phyloP scores from a whole-genome alignment of 2,329 filamentous ascomycete species.

The Bimuria novae-zelandiae region DNA sequence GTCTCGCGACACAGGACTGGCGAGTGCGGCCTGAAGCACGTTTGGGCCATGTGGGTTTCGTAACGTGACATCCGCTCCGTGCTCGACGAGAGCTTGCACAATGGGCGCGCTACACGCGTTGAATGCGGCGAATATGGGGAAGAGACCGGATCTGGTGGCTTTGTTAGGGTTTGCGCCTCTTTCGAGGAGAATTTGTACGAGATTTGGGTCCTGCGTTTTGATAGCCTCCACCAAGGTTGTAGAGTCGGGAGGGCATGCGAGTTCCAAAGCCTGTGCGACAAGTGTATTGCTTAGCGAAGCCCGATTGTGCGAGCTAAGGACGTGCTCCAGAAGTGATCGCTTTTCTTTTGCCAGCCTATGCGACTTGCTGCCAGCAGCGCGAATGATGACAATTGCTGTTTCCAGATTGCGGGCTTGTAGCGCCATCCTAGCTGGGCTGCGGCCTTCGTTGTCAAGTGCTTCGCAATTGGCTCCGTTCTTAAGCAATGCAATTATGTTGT shows the following conservation, averaged over 20 bases:
- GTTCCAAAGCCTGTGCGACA: conserved; percentile 38
- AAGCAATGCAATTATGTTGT: conserved; percentile 29
- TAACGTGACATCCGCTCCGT: conserved; percentile 33
- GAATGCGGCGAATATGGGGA: conserved; percentile 37
- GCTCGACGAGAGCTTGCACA: conserved; percentile 33
- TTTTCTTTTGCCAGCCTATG: conserved; percentile 37
- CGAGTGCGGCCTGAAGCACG: conserved; percentile 33
- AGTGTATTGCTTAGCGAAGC: conserved; percentile 39
- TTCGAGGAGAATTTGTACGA: conserved; percentile 38
- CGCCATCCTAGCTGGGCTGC: conserved; percentile 35
- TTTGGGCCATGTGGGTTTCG: conserved; percentile 27
- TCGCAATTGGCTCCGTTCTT: conserved; percentile 35
- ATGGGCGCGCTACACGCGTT: conserved; percentile 30
- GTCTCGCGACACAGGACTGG: conserved; percentile 29
- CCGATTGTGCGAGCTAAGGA: conserved; percentile 30
- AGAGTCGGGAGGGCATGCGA: conserved; percentile 40
- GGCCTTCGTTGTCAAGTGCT: conserved; percentile 21
- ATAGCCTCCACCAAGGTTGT: conserved; percentile 40
- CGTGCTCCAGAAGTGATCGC: conserved; percentile 35
- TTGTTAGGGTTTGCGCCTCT: conserved; percentile 38
- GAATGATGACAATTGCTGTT: conserved; percentile 38
- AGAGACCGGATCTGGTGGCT: conserved; percentile 24
- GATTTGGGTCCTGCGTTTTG: conserved; percentile 30
- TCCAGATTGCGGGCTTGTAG: conserved; percentile 33
- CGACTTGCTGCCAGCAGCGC: conserved; percentile 30